Evolutionary conservation across 345 rosid species (phyloP), one percentile per base, ranked within the genome.

Genomic region (Arabis alpina): DNA sequence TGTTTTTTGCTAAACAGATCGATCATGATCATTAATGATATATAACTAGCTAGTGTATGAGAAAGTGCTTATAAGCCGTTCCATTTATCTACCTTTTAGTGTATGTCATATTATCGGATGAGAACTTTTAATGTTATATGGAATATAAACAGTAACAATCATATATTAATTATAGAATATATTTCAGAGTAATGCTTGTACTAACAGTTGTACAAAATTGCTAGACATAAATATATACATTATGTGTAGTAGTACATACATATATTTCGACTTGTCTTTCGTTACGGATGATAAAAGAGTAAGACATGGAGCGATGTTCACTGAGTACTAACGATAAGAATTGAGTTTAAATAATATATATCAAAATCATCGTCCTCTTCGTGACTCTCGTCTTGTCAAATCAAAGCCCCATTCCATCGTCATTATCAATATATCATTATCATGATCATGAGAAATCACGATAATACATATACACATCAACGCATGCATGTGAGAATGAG

Each of bases 371-470:
- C 63, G 68, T 60, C 68, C 64, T 52, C 68, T 60, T 53, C 63
- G 57, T 37, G 68, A 68, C 58, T 45, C 69, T 67, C 78, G 78
- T 74, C 51, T 53, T 53, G 78, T 74, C 78, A 74, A 74, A 74
- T 74, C 78, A 74, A 52, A 61, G 62, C 78, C 68, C 73, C 4
- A 67, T 67, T 68, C 51, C 64, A 66, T 52, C 41, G 66, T 57
- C 64, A 56, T 44, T 12, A 63, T 71, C 41, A 16, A 8, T 36
- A 36, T 36, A 63, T 71, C 41, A 16, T 36, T 8, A 36, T 36
- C 40, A 71, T 61, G 14, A 28, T 16, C 60, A 60, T 57, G 15
- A 34, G 34, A 45, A 53, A 32, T 41, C 42, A 72, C 54, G 24
- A 40, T 41, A 6, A 12, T 36, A 15, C 72, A 66, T 32, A 30